phyloP scores from a whole-genome alignment of 2,329 filamentous ascomycete genomes.

The Talaromyces sp. region DNA sequence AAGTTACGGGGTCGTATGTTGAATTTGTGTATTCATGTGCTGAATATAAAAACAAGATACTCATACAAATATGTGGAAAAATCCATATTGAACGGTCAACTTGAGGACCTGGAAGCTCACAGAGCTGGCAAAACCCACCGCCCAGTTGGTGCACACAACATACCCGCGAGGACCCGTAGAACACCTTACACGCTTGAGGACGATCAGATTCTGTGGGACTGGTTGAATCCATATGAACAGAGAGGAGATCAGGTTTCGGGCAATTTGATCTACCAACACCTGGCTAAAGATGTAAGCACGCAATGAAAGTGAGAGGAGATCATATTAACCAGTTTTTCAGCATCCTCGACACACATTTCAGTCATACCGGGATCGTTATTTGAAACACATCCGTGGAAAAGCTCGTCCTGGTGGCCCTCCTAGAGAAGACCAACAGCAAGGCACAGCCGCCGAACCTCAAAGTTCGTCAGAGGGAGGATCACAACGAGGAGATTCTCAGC shows the following conservation, averaged over 20 bases:
- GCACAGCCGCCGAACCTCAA: neutral
- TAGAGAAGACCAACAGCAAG: neutral
- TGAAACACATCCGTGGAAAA: slow-evolving; percentile 35
- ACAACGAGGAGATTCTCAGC: neutral
- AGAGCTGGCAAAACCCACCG: slow-evolving; percentile 45
- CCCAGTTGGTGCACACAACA: slow-evolving; percentile 38
- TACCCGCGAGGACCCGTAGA: slow-evolving; percentile 30
- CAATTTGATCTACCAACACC: slow-evolving; percentile 42
- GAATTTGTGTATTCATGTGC: neutral
- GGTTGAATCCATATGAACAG: slow-evolving; percentile 33
- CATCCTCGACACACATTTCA: slow-evolving; percentile 44
- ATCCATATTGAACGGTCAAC: slow-evolving; percentile 45
- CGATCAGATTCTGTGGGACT: slow-evolving; percentile 43
- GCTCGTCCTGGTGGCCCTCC: slow-evolving; percentile 28
- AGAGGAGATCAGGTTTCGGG: slow-evolving; percentile 30
- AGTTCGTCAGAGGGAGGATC: neutral
- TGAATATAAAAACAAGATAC: slow-evolving; percentile 29
- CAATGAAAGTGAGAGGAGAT: neutral
- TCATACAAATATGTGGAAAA: slow-evolving; percentile 57
- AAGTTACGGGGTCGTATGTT: slow-evolving; percentile 16
- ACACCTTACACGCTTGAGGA: slow-evolving; percentile 38
- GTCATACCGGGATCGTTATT: slow-evolving; percentile 46
- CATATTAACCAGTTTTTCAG: slow-evolving; percentile 18
- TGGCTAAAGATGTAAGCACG: slow-evolving; percentile 33
- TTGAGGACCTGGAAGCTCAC: slow-evolving; percentile 48